Conservation (phyloP, 306 rosid species). For the Fragaria ananassa region DNA sequence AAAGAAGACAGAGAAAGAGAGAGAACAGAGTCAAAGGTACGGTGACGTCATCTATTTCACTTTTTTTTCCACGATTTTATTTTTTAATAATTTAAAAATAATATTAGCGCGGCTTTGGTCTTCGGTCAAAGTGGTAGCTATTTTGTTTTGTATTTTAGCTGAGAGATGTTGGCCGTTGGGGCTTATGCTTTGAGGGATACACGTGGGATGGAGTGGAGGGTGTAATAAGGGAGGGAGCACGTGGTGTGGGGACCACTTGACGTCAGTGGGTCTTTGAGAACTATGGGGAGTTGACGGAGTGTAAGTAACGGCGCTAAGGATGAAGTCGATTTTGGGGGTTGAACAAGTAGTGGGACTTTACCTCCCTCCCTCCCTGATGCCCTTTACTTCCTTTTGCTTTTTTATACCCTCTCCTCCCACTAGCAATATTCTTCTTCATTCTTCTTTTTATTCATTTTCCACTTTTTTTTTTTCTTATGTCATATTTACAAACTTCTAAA, state of each 20-base stretch:
- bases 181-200: constrained; percentile 14
- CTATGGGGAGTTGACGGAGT: not conserved
- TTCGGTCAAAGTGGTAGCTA: constrained; percentile 46
- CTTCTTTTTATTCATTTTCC: not conserved
- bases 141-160: not conserved
- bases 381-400: not conserved
- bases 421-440: not conserved
- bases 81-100: not conserved
- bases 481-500: not conserved
- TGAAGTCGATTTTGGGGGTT: too few species aligned
- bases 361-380: not conserved
- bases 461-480: not conserved
- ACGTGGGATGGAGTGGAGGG: constrained; percentile 46
- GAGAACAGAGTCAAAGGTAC: constrained; percentile 63
- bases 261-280: not conserved
- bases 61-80: constrained; percentile 1
- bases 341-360: not conserved
- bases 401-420: not conserved
- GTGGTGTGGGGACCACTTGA: constrained; percentile 56
- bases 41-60: constrained; percentile 54
- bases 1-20: constrained; percentile 40
- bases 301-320: not conserved
- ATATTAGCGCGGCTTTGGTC: constrained; percentile 27
- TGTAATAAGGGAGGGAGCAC: constrained; percentile 39
- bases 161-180: not conserved